Conservation (phyloP, 228 moss, liverwort and hornwort genomes). For the Sphagnum fallax region DNA sequence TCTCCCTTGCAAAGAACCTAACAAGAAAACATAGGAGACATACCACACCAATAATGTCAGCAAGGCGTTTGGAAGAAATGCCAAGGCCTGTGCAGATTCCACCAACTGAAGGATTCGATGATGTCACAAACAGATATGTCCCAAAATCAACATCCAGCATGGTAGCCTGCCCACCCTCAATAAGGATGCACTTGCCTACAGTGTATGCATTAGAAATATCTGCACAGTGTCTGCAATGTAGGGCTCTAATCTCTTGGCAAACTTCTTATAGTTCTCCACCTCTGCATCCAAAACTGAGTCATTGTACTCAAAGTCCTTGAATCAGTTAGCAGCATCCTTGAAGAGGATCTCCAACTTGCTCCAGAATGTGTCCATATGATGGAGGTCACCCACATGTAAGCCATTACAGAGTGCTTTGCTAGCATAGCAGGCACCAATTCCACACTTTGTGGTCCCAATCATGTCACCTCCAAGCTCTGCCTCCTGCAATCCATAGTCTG, state of each 20-base stretch:
- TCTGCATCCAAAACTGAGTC: constrained; percentile 49
- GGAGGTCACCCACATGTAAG: constrained; percentile 80
- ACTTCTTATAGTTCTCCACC: constrained; percentile 60
- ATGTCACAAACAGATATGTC: constrained; percentile 97
- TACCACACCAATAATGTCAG: constrained; percentile 93
- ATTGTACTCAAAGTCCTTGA: constrained; percentile 65
- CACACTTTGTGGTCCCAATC: constrained; percentile 97
- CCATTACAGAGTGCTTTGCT: constrained; percentile 95
- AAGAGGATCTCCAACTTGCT: constrained; percentile 72
- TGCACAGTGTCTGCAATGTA: constrained; percentile 90
- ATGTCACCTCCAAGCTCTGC: constrained; percentile 71
- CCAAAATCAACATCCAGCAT: constrained; percentile 98
- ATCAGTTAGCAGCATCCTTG: constrained; percentile 79
- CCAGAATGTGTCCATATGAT: constrained; percentile 61
- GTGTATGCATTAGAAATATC: constrained; percentile 56
- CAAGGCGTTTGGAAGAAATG: constrained; percentile 85
- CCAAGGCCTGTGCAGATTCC: constrained; percentile 97
- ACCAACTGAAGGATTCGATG: constrained; percentile 88
- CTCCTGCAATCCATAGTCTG: constrained; percentile 70
- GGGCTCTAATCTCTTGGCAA: constrained; percentile 56
- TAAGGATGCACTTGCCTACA: constrained; percentile 74
- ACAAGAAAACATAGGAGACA: constrained; percentile 11
- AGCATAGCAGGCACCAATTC: constrained; percentile 95
- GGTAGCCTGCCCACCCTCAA: constrained; percentile 92
- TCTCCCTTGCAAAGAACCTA: background rate